Conservation (phyloP, 176 grass and related monocot genomes). For the Bothriochloa decipiens region DNA sequence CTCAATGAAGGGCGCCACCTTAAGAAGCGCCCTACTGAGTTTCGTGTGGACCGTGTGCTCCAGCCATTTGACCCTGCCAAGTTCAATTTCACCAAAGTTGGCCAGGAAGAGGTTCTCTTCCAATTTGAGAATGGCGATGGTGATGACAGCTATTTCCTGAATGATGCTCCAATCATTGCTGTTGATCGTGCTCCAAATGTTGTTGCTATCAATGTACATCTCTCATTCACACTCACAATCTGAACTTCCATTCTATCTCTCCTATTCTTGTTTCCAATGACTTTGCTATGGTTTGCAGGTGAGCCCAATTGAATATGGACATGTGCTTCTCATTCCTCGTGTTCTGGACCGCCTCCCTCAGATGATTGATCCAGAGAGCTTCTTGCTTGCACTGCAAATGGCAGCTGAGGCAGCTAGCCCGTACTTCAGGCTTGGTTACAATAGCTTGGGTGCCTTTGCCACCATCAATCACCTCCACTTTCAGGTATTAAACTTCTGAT, state of each 20-base stretch:
- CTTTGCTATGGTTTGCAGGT: conserved; percentile 59
- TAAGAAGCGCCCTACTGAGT: conserved; percentile 98
- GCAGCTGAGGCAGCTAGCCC: conserved; percentile 68
- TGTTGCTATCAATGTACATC: conserved; percentile 72
- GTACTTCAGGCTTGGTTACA: conserved; percentile 93
- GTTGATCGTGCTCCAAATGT: conserved; percentile 49
- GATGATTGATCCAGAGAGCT: conserved; percentile 77
- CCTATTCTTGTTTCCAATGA: conserved; percentile 25
- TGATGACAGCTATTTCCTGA: conserved; percentile 49
- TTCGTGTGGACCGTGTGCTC: conserved; percentile 81
- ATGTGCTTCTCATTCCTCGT: conserved; percentile 86
- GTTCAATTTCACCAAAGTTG: conserved; percentile 91
- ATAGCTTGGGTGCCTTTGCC: conserved; percentile 96
- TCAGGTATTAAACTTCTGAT: conserved; percentile 70
- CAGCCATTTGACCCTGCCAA: conserved; percentile 82
- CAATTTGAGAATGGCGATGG: conserved; percentile 55
- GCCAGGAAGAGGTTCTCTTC: conserved; percentile 83
- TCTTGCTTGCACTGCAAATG: conserved; percentile 82
- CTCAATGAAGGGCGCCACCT: conserved; percentile 98
- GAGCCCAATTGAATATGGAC: conserved; percentile 91
- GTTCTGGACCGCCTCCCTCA: conserved; percentile 77
- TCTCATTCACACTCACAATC: conserved; percentile 10
- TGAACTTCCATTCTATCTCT: conserved; percentile 26
- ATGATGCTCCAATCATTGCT: conserved; percentile 33
- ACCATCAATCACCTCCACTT: conserved; percentile 97